Conservation (phyloP, 2,329 filamentous ascomycete genomes). For the Trematosphaeria pertusa region DNA sequence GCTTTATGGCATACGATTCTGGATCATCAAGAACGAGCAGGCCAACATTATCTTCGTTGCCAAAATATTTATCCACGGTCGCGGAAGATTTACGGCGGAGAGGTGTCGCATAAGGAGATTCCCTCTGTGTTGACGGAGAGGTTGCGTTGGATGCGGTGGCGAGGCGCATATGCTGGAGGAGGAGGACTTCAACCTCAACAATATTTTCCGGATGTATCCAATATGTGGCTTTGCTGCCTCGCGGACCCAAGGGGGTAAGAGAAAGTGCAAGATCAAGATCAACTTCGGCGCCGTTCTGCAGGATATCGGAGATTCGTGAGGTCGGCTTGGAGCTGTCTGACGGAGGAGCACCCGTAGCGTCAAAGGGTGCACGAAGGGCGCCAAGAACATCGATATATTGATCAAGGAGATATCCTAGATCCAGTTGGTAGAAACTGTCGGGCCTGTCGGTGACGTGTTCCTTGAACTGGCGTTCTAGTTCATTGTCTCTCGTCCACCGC, state of each 20-base stretch:
- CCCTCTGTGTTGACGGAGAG: conserved; percentile 19
- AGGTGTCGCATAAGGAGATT: conserved; percentile 30
- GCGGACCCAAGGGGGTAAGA: conserved; percentile 54
- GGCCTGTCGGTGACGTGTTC: conserved; percentile 69
- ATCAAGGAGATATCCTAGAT: conserved; percentile 63
- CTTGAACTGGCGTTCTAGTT: conserved; percentile 70
- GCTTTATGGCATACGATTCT: conserved; percentile 54
- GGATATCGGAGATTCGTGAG: conserved; percentile 46
- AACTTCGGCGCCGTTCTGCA: conserved; percentile 50
- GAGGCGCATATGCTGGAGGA: conserved; percentile 58
- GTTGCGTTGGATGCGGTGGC: conserved; percentile 34
- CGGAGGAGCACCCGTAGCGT: conserved; percentile 32
- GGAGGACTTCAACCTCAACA: conserved; percentile 60
- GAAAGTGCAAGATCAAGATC: conserved; percentile 60
- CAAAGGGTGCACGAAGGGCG: conserved; percentile 54
- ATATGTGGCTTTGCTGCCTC: conserved; percentile 57
- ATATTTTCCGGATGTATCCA: conserved; percentile 63
- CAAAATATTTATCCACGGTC: conserved; percentile 31
- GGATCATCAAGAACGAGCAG: conserved; percentile 57
- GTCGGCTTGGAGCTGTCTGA: conserved; percentile 28
- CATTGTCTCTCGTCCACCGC: conserved; percentile 81
- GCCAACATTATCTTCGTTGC: conserved; percentile 48
- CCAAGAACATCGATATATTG: conserved; percentile 57
- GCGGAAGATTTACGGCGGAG: conserved; percentile 34
- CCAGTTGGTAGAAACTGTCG: conserved; percentile 74